Conservation (phyloP, 2,329 filamentous ascomycete genomes). For the Chaetomiaceae sp. region DNA sequence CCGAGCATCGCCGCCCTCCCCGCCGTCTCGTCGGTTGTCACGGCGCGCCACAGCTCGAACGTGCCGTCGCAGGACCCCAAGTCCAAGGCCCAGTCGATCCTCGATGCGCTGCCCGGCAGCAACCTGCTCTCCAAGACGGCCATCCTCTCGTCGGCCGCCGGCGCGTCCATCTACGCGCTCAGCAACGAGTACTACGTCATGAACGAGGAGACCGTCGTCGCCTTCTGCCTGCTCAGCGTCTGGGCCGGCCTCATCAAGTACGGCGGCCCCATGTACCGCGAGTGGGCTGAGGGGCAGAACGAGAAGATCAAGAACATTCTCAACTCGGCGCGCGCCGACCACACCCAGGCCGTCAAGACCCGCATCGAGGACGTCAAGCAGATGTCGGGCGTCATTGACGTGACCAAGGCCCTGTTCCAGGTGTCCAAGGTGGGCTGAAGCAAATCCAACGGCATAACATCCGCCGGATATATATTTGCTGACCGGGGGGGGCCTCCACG, state of each 20-base stretch:
- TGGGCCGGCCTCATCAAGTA: constrained; percentile 92
- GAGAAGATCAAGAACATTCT: constrained; percentile 92
- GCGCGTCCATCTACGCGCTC: constrained; percentile 87
- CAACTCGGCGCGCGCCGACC: constrained; percentile 88
- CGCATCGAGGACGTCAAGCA: constrained; percentile 93
- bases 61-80: constrained; percentile 84
- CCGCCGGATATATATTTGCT: too few relatives aligned
- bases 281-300: constrained; percentile 86
- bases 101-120: constrained; percentile 89
- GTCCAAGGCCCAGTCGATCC: constrained; percentile 92
- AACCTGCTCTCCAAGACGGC: constrained; percentile 92
- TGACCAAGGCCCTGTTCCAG: constrained; percentile 95
- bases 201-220: constrained; percentile 97
- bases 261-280: constrained; percentile 82
- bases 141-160: constrained; percentile 88
- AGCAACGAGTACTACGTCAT: constrained; percentile 99
- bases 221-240: constrained; percentile 85
- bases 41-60: constrained; percentile 65
- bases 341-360: constrained; percentile 90
- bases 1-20: constrained; percentile 70
- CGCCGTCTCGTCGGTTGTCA: constrained; percentile 62
- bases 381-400: constrained; percentile 87
- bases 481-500: neutral
- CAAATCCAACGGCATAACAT: too few relatives aligned
- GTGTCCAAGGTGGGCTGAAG: constrained; percentile 83